Conservation (phyloP, 768 basidiomycete species). For the Mycena vitilis region DNA sequence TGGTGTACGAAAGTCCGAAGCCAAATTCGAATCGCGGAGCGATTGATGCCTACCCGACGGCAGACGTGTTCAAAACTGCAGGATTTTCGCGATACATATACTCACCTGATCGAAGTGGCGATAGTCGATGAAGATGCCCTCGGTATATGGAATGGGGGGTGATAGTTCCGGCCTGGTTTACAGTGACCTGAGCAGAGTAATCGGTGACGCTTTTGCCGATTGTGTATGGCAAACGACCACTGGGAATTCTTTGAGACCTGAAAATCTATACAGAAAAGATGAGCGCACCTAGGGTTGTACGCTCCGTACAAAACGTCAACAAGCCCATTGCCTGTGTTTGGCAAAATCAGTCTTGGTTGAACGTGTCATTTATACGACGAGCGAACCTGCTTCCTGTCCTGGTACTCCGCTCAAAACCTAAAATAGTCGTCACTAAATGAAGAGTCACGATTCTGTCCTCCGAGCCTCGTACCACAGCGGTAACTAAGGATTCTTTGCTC, state of each 20-base stretch:
- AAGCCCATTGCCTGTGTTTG: slow-evolving; percentile 61
- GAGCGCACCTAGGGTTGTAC: slow-evolving; percentile 65
- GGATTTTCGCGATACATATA: background rate
- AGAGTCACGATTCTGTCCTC: background rate
- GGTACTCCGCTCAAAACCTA: slow-evolving; percentile 66
- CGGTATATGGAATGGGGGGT: slow-evolving; percentile 67
- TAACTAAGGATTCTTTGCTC: slow-evolving; percentile 39
- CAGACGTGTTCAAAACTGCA: background rate
- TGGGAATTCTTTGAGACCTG: slow-evolving; percentile 27
- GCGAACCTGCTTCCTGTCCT: slow-evolving; percentile 71
- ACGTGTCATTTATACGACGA: background rate
- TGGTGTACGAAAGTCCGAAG: slow-evolving; percentile 68
- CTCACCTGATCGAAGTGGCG: slow-evolving; percentile 61
- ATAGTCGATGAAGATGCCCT: slow-evolving; percentile 70
- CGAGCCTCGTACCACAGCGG: slow-evolving; percentile 48
- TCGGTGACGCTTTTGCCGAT: slow-evolving; percentile 66
- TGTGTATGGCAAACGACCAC: slow-evolving; percentile 61
- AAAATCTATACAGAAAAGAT: background rate
- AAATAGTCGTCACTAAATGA: background rate
- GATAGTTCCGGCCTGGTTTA: slow-evolving; percentile 49
- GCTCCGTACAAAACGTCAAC: slow-evolving; percentile 70
- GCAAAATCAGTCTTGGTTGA: slow-evolving; percentile 21
- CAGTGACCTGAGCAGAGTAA: slow-evolving; percentile 65
- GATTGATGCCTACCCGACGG: slow-evolving; percentile 44
- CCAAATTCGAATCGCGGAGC: slow-evolving; percentile 63